phyloP scores from a whole-genome alignment of 2,329 filamentous ascomycete genomes.

The Cordyceps cateniannulata region DNA sequence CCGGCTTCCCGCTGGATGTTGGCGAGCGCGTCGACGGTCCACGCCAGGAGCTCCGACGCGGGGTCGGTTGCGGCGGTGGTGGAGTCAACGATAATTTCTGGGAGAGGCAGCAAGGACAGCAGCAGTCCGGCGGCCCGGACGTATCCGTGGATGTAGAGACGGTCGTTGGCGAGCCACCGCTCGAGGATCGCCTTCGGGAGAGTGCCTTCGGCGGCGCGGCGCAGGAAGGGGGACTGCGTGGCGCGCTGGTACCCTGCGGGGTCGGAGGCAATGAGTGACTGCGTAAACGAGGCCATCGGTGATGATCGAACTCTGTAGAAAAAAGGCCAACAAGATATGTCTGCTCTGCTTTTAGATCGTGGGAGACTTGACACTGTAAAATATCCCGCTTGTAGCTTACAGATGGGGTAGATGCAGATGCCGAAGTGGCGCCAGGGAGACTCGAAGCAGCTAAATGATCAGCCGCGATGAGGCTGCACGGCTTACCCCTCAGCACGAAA shows the following conservation, averaged over 20 bases:
- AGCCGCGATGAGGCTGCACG: not conserved
- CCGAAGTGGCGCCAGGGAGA: not conserved
- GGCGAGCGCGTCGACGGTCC: conserved; percentile 57
- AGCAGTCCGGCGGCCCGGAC: conserved; percentile 60
- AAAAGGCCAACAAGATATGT: too few species aligned
- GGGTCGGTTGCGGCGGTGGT: conserved; percentile 19
- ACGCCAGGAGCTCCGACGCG: conserved; percentile 52
- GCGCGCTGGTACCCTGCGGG: conserved; percentile 43
- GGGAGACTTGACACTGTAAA: too few species aligned
- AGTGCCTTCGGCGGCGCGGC: conserved; percentile 55
- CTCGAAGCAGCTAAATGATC: not conserved
- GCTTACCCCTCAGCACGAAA: not conserved
- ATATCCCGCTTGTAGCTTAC: not conserved
- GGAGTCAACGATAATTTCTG: conserved; percentile 22
- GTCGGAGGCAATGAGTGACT: conserved; percentile 35
- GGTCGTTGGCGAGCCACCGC: conserved; percentile 66
- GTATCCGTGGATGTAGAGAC: conserved; percentile 65
- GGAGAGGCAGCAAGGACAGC: conserved; percentile 54
- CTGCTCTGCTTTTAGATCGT: too few species aligned
- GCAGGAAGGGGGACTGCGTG: conserved; percentile 62
- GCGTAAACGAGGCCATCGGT: conserved; percentile 39
- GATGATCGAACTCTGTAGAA: too few species aligned
- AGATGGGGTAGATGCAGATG: not conserved
- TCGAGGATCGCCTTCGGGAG: conserved; percentile 49
- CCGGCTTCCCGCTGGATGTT: conserved; percentile 61